These are phyloP conservation scores for Colletotrichum sp. DNA, from an alignment of 2,329 filamentous ascomycete genomes.

Conservation along the genomic window DNA sequence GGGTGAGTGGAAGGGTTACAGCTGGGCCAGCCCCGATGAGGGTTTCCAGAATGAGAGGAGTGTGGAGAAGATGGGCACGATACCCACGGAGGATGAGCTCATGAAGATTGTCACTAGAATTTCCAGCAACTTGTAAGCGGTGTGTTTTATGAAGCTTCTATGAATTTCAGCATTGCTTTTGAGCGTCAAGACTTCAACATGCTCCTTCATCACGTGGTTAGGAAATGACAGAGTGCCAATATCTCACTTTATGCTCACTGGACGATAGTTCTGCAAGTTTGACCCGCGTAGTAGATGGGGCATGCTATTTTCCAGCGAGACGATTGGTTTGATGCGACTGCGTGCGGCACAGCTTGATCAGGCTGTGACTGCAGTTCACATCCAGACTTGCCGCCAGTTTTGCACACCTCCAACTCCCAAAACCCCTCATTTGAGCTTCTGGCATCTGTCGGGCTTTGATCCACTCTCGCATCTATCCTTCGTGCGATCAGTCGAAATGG, in stretches of 20 bases:
- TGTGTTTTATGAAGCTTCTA: background rate
- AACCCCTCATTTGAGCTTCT: background rate
- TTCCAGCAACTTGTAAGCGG: background rate
- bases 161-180: background rate
- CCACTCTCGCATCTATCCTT: too few relatives aligned
- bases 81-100: constrained; percentile 6
- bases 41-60: constrained; percentile 44
- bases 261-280: too few relatives aligned
- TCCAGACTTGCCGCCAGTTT: background rate
- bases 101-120: constrained; percentile 5
- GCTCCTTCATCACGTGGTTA: background rate
- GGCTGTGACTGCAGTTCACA: too few relatives aligned
- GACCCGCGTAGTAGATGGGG: too few relatives aligned
- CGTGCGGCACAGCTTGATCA: too few relatives aligned
- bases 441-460: too few relatives aligned
- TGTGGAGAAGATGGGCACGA: background rate
- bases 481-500: background rate
- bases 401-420: accelerated
- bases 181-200: accelerated
- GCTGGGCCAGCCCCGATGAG: constrained; percentile 65
- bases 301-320: too few relatives aligned
- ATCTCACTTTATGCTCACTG: too few relatives aligned
- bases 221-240: too few relatives aligned
- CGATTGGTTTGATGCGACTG: too few relatives aligned
- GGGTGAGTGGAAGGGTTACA: constrained; percentile 67